Evolutionary conservation across 495 filamentous ascomycete species (phyloP).

Genomic region (Podospora didyma): DNA sequence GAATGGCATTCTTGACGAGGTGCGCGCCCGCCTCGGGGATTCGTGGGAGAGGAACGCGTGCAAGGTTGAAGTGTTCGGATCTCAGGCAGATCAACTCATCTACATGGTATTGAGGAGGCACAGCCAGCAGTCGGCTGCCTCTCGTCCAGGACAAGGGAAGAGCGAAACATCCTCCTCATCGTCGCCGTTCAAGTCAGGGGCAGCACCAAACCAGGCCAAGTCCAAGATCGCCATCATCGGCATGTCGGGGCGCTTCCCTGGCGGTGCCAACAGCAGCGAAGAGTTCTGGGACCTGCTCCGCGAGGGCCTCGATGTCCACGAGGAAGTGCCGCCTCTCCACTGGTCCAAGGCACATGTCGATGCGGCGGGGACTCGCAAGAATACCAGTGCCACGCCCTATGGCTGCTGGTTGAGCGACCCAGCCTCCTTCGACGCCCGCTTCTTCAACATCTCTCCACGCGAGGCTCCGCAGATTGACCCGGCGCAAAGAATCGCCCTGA

Average conservation of each 20-base stretch:
- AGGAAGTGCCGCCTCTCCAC: too few relatives aligned
- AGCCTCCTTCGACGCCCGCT: conserved; percentile 72
- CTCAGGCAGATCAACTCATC: too few relatives aligned
- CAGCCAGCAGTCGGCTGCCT: background rate
- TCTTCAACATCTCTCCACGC: conserved; percentile 90
- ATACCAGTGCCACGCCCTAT: conserved; percentile 70
- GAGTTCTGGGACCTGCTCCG: conserved; percentile 65
- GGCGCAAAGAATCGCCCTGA: conserved; percentile 72
- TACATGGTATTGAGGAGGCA: too few relatives aligned
- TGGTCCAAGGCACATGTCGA: conserved; percentile 72
- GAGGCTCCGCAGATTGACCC: conserved; percentile 84
- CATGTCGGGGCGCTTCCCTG: conserved; percentile 67
- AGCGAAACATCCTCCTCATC: too few relatives aligned
- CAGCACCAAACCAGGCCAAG: conserved; percentile 12
- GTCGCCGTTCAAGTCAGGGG: too few relatives aligned
- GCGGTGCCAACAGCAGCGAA: conserved; percentile 54
- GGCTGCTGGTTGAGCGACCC: conserved; percentile 82
- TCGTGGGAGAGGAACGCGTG: too few relatives aligned
- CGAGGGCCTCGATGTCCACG: conserved; percentile 52
- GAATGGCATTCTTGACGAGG: too few relatives aligned
- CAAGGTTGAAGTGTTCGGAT: too few relatives aligned
- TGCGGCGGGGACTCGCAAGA: conserved; percentile 63
- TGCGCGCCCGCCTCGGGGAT: too few relatives aligned
- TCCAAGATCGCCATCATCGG: conserved; percentile 64
- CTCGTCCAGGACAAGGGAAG: background rate